A percentile compares a stretch with the other conserved stretches of the same genome.
Conservation (phyloP, 345 rosid species). For the Angophora floribunda region DNA sequence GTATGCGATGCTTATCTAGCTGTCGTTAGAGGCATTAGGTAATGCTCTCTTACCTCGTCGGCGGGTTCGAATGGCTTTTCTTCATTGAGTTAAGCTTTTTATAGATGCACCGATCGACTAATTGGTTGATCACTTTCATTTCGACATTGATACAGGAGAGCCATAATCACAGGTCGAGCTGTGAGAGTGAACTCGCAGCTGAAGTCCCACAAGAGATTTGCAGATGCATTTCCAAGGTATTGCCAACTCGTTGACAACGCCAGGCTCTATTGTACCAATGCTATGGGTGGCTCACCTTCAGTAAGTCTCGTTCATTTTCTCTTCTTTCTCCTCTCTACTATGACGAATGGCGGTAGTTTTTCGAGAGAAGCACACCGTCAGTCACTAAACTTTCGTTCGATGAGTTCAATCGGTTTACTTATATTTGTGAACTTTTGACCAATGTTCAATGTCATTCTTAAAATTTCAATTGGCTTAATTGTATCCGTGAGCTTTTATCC, state of each 20-base stretch:
- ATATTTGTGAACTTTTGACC: neutral
- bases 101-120: neutral
- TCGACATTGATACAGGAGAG: constrained; percentile 43
- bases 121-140: too few relatives aligned
- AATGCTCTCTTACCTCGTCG: neutral
- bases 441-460: neutral
- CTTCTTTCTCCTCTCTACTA: neutral
- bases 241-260: constrained; percentile 73
- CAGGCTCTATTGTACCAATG: constrained; percentile 75
- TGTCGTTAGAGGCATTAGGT: constrained; percentile 85
- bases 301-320: constrained; percentile 12
- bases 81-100: neutral
- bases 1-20: constrained; percentile 92
- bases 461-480: neutral
- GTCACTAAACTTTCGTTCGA: neutral
- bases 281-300: constrained; percentile 62
- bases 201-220: constrained; percentile 80
- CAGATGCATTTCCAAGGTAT: constrained; percentile 64
- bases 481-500: neutral
- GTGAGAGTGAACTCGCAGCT: constrained; percentile 82
- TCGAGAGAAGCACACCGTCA: neutral
- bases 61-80: neutral
- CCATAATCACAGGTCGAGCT: constrained; percentile 65
- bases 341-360: neutral
- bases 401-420: neutral